Conservation (phyloP, 2,329 filamentous ascomycete genomes). For the Aspergillus felis region DNA sequence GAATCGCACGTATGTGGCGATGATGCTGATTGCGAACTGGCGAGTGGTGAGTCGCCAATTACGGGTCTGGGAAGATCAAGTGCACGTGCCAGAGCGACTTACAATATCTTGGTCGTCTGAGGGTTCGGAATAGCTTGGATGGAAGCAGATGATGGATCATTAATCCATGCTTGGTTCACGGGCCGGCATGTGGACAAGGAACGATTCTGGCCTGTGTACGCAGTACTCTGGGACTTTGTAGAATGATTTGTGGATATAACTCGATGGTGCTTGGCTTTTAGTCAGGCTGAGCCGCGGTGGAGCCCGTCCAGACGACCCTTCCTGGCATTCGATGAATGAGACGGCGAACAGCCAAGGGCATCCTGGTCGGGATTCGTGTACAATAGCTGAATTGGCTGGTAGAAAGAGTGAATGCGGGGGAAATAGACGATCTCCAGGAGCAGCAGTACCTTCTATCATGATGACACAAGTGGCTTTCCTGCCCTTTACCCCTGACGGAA, state of each 20-base stretch:
- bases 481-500: background rate
- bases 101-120: background rate
- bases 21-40: constrained; percentile 36
- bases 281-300: background rate
- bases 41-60: constrained; percentile 31
- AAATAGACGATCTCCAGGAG: background rate
- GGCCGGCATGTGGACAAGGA: background rate
- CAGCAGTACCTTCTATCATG: background rate
- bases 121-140: background rate
- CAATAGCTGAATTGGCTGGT: background rate
- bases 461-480: background rate
- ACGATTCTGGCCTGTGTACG: too few species aligned
- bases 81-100: background rate
- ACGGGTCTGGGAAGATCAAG: constrained; percentile 22
- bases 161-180: background rate
- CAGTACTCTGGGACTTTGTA: background rate
- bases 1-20: constrained; percentile 26
- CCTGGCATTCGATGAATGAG: background rate
- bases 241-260: background rate
- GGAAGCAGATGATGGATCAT: background rate
- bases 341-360: too few species aligned
- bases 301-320: background rate
- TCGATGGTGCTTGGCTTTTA: background rate
- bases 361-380: background rate
- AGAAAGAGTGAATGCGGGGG: background rate